Conservation (phyloP, 2,329 filamentous ascomycete species). For the Plenodomus lindquistii region DNA sequence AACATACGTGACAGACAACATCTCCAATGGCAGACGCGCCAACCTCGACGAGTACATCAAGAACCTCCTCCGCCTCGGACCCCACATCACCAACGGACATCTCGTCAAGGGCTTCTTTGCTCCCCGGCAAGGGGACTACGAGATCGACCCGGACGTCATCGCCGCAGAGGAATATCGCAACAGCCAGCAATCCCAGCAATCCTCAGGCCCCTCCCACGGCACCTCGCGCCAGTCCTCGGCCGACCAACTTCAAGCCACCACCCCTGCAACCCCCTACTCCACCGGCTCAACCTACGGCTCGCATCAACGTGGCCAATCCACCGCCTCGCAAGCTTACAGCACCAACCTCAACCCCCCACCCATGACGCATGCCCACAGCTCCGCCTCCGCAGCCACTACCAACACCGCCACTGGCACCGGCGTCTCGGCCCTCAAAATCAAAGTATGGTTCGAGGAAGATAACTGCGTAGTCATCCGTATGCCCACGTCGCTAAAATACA, state of each 20-base stretch:
- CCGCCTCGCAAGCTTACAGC: constrained; percentile 35
- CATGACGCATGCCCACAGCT: constrained; percentile 45
- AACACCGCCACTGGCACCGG: constrained; percentile 27
- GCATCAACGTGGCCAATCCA: constrained; percentile 48
- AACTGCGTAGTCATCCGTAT: constrained; percentile 92
- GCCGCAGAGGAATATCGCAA: constrained; percentile 72
- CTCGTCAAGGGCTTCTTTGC: constrained; percentile 90
- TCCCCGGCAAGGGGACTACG: constrained; percentile 87
- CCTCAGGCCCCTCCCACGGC: constrained; percentile 43
- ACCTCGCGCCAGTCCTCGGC: constrained; percentile 43
- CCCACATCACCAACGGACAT: constrained; percentile 81
- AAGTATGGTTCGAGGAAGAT: constrained; percentile 84
- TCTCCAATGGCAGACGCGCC: constrained; percentile 88
- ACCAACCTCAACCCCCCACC: constrained; percentile 37
- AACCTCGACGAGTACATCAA: constrained; percentile 96
- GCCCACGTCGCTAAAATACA: constrained; percentile 75
- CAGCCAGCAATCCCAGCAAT: constrained; percentile 59
- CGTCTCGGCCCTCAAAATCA: constrained; percentile 72
- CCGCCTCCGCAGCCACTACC: constrained; percentile 37
- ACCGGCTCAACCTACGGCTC: constrained; percentile 45
- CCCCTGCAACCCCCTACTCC: constrained; percentile 41
- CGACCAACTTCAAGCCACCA: constrained; percentile 44
- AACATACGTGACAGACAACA: constrained; percentile 96
- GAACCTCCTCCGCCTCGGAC: constrained; percentile 79
- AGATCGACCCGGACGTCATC: constrained; percentile 73